Evolutionary conservation across 2,329 filamentous ascomycete genomes (phyloP).

Genomic region (Trichoderma sp.): DNA sequence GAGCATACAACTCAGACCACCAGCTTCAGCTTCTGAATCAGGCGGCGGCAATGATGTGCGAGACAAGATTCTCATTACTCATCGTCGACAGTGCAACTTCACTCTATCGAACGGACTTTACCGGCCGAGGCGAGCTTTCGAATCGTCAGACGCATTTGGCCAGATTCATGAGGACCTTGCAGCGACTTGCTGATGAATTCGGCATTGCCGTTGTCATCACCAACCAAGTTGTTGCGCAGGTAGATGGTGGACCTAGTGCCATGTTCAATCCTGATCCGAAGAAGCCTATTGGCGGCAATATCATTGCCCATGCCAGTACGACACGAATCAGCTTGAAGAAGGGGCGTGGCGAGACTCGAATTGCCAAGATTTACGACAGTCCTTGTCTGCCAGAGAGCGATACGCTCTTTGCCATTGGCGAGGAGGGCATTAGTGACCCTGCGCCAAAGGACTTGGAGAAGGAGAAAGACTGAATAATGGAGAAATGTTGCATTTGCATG

Average conservation of each 20-base stretch:
- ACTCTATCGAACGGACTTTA: slow-evolving; percentile 93
- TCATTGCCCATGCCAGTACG: slow-evolving; percentile 96
- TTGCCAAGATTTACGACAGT: slow-evolving; percentile 99
- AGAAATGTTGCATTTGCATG: slow-evolving; percentile 5
- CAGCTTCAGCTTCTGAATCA: slow-evolving; percentile 93
- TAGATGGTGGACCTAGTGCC: slow-evolving; percentile 89
- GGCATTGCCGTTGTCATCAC: slow-evolving; percentile 98
- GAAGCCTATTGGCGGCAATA: slow-evolving; percentile 98
- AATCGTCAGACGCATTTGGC: slow-evolving; percentile 84
- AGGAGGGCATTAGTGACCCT: slow-evolving; percentile 94
- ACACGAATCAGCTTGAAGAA: slow-evolving; percentile 95
- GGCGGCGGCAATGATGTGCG: slow-evolving; percentile 98
- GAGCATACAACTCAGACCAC: slow-evolving; percentile 97
- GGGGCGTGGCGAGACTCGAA: slow-evolving; percentile 87
- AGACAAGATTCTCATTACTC: slow-evolving; percentile 93
- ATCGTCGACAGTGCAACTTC: slow-evolving; percentile 95
- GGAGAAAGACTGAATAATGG: slow-evolving; percentile 28
- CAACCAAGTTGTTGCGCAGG: slow-evolving; percentile 97
- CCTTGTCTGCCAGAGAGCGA: slow-evolving; percentile 96
- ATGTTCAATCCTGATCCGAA: slow-evolving; percentile 99
- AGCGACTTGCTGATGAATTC: slow-evolving; percentile 77
- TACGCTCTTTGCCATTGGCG: slow-evolving; percentile 93
- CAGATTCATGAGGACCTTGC: slow-evolving; percentile 82
- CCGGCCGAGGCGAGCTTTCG: slow-evolving; percentile 94
- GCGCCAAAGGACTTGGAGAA: slow-evolving; percentile 88